Evolutionary conservation across 495 filamentous ascomycete species (phyloP), one percentile per base, ranked within the genome.

Genomic region (Aspergillus saccharolyticus): DNA sequence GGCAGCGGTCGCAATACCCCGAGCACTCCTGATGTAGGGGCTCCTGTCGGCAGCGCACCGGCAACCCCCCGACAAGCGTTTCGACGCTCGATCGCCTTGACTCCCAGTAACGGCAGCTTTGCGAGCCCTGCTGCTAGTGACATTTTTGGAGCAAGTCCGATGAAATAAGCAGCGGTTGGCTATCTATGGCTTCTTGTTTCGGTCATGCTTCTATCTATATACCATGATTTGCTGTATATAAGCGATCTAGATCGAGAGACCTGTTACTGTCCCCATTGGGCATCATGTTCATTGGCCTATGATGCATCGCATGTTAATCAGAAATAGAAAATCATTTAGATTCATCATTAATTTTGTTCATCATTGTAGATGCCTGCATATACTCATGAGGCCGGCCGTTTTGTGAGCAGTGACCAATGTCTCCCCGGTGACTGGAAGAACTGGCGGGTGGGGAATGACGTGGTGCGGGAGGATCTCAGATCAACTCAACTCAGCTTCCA

Each of bases 61-160:
- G 59, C 69, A 14, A 78, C 76, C 7, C 76, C 76, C 15, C 66
- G 74, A 24, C 76, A 77, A 63, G 73, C 66, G 44, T 78, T 77
- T 59, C 62, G 76, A 59, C 73, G 76, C 47, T 74, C 76, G 1
- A 75, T 76, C 56, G 73, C 76, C 28, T 55, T 78, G 54, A 78
- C 76, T 1, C 76, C 76, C 2, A 76, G 76, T 56, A 77, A 76
- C 62, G 74, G 72, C 47, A 76, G 65, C 18, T 78, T 78, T 62
- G 62, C 72, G 19, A 70, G 72, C 9, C 74, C 74, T 17, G 70
- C 70, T 12, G 52, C 72, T 15, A 66, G 70, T 7, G 76, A 78
- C 52, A 73, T 78, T 49, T 74, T 76, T 55, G 61, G 70, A 19
- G 75, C 70, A 17, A 78, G 76, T 52, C 76, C 76, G 1, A 58